Evolutionary conservation across 768 basidiomycete species (phyloP).

Genomic region (Mycena albidolilacea): DNA sequence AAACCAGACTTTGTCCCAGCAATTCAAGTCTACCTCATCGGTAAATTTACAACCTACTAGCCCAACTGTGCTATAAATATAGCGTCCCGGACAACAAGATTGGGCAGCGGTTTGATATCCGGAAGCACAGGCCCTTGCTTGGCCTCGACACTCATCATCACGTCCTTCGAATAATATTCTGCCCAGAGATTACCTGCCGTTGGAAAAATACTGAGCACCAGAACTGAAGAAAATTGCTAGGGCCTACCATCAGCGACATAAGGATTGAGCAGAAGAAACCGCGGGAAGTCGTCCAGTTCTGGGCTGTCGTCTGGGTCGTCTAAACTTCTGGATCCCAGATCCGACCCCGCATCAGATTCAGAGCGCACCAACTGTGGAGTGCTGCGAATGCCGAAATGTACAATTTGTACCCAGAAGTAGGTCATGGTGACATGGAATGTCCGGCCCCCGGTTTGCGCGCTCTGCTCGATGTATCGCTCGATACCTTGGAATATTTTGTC

Average conservation of each 20-base stretch:
- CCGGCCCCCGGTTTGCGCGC: conserved; percentile 54
- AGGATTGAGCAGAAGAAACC: conserved; percentile 58
- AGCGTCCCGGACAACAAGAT: conserved; percentile 45
- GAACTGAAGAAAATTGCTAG: conserved; percentile 49
- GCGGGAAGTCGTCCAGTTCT: conserved; percentile 49
- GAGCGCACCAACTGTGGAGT: conserved; percentile 39
- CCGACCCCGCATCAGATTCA: conserved; percentile 31
- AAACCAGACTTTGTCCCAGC: too few species aligned
- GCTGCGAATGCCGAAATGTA: conserved; percentile 61
- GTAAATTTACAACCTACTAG: too few species aligned
- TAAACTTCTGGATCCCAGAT: conserved; percentile 4
- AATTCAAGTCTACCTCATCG: too few species aligned
- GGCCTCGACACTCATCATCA: conserved; percentile 59
- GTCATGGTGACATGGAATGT: conserved; percentile 67
- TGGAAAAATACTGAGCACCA: conserved; percentile 56
- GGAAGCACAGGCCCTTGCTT: conserved; percentile 60
- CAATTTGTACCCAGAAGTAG: conserved; percentile 66
- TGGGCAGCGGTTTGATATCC: conserved; percentile 60
- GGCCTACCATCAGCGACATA: conserved; percentile 52
- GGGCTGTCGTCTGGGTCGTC: neutral
- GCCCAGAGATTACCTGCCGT: conserved; percentile 55
- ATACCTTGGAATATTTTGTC: conserved; percentile 61
- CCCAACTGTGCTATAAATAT: neutral
- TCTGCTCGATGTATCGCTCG: conserved; percentile 56
- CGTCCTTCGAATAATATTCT: conserved; percentile 59